Percentiles rank a stretch among this genome's conserved stretches.
phyloP scores from a whole-genome alignment of 2,329 filamentous ascomycete species.

The Emmonsiellopsis sp. region DNA sequence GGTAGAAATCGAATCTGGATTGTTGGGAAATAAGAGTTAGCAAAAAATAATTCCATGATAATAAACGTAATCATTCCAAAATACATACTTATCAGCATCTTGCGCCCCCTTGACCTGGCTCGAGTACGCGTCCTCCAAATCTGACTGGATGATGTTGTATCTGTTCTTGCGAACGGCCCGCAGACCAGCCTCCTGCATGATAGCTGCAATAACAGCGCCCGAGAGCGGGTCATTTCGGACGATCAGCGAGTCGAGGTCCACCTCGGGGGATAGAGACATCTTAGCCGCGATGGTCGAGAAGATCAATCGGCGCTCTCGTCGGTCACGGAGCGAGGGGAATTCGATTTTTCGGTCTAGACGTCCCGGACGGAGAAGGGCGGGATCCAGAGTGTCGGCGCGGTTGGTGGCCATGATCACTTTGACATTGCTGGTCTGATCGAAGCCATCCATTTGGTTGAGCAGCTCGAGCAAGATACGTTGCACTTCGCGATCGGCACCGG shows the following conservation, averaged over 20 bases:
- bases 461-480: slow-evolving; percentile 96
- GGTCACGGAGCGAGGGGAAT: slow-evolving; percentile 89
- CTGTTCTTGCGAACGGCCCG: slow-evolving; percentile 93
- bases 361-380: slow-evolving; percentile 84
- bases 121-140: slow-evolving; percentile 94
- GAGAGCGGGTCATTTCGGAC: slow-evolving; percentile 93
- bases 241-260: slow-evolving; percentile 91
- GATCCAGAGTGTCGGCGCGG: slow-evolving; percentile 92
- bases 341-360: slow-evolving; percentile 98
- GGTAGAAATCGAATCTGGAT: too few species aligned
- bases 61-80: too few species aligned
- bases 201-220: slow-evolving; percentile 91
- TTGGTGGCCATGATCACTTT: slow-evolving; percentile 99
- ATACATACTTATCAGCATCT: slow-evolving; percentile 51
- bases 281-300: slow-evolving; percentile 94
- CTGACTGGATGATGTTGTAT: slow-evolving; percentile 97
- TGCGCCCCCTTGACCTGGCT: slow-evolving; percentile 83
- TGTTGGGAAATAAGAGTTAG: too few species aligned
- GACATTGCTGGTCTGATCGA: slow-evolving; percentile 97
- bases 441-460: slow-evolving; percentile 99
- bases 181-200: slow-evolving; percentile 97
- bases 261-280: slow-evolving; percentile 95
- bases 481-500: slow-evolving; percentile 93
- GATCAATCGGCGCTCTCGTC: slow-evolving; percentile 89
- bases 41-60: too few species aligned